Evolutionary conservation across 371 early-diverging fungal species (phyloP).

Genomic region (Actinomortierella wolfii): DNA sequence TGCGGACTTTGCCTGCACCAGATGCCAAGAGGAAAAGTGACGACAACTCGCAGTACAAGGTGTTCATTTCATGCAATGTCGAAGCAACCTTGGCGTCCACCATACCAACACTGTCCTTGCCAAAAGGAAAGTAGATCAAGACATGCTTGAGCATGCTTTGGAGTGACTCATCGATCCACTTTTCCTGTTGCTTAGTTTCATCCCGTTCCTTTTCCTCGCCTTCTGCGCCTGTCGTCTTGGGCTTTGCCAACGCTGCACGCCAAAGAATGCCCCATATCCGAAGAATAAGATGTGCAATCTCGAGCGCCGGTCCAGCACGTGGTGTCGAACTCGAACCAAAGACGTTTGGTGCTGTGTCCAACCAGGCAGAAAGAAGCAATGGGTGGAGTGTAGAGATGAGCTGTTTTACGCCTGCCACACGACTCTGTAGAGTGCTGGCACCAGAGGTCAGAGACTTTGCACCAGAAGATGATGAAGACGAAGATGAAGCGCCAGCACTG

Average conservation of each 20-base stretch:
- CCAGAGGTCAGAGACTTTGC: conserved; percentile 8
- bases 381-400: conserved; percentile 64
- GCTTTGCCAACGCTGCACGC: conserved; percentile 58
- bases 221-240: conserved; percentile 18
- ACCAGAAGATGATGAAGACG: conserved; percentile 3
- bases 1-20: conserved; percentile 27
- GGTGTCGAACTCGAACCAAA: conserved; percentile 49
- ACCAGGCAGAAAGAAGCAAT: conserved; percentile 70
- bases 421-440: conserved; percentile 14
- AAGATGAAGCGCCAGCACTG: conserved; percentile 5
- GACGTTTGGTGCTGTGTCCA: conserved; percentile 72
- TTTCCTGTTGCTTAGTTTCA: conserved; percentile 4
- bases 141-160: conserved; percentile 67
- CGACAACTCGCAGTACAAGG: conserved; percentile 69
- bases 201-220: not conserved
- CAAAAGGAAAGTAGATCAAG: conserved; percentile 76
- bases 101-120: conserved; percentile 55
- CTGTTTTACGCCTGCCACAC: conserved; percentile 36
- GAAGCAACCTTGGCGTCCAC: conserved; percentile 59
- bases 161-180: conserved; percentile 54
- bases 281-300: conserved; percentile 55
- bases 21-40: conserved; percentile 61
- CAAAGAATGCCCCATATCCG: conserved; percentile 67
- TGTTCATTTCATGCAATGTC: conserved; percentile 69
- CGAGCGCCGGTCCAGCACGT: conserved; percentile 52